Conservation (phyloP, 352 stramenopile genomes). For the Pythium chondricola region DNA sequence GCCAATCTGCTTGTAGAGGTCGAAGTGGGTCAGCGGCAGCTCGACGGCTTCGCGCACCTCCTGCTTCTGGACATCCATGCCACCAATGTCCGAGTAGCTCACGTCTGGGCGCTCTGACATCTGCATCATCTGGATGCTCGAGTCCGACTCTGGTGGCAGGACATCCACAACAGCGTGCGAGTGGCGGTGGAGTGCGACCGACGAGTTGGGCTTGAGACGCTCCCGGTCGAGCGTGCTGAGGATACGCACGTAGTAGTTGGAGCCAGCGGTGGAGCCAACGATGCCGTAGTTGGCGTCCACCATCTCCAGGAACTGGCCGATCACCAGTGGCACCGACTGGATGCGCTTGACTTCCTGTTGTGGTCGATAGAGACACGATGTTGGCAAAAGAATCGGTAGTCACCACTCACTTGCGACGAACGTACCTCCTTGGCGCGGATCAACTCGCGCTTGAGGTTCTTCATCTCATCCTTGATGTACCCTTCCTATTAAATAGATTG, state of each 20-base stretch:
- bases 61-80: slow-evolving; percentile 99
- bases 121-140: slow-evolving; percentile 97
- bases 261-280: slow-evolving; percentile 95
- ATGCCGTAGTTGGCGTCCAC: slow-evolving; percentile 99
- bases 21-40: slow-evolving; percentile 98
- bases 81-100: slow-evolving; percentile 95
- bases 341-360: slow-evolving; percentile 96
- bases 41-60: slow-evolving; percentile 99
- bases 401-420: not conserved
- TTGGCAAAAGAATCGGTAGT: no score
- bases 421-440: slow-evolving; percentile 96
- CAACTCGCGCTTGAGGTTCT: slow-evolving; percentile 98
- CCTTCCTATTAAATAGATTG: slow-evolving; percentile 90
- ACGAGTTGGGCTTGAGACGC: slow-evolving; percentile 98
- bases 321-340: slow-evolving; percentile 98
- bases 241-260: slow-evolving; percentile 99
- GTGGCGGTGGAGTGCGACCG: slow-evolving; percentile 97
- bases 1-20: slow-evolving; percentile 99
- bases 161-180: slow-evolving; percentile 99
- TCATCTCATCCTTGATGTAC: slow-evolving; percentile 99
- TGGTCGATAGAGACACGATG: no score
- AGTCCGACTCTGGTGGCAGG: slow-evolving; percentile 98
- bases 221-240: slow-evolving; percentile 98
- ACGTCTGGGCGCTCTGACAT: slow-evolving; percentile 99
- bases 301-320: slow-evolving; percentile 99